Percentiles rank a stretch among this genome's conserved stretches.
These are phyloP conservation scores for Venturia aucupariae DNA, from an alignment of 2,329 filamentous ascomycete genomes.

Conservation along the genomic window DNA sequence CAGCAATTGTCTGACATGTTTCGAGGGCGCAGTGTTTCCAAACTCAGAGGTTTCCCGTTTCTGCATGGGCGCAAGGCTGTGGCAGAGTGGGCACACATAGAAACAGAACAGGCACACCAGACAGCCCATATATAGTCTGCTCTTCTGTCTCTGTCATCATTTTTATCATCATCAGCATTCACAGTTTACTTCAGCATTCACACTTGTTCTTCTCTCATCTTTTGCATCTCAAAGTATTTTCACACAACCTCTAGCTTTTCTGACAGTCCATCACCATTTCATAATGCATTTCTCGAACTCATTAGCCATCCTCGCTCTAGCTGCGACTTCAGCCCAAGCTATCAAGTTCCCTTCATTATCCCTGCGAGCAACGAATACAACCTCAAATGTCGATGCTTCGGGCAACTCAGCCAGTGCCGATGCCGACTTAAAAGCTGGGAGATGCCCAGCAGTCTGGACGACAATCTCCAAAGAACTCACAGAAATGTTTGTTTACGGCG, in stretches of 20 bases:
- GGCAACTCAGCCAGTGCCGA: not conserved
- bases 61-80: constrained; percentile 5
- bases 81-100: not conserved
- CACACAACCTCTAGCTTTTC: not conserved
- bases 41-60: not conserved
- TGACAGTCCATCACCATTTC: not conserved
- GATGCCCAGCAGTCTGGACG: constrained; percentile 25
- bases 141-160: not conserved
- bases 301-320: not conserved
- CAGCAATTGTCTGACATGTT: constrained; percentile 2
- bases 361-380: not conserved
- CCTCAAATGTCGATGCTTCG: not conserved
- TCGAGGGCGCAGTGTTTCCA: constrained; percentile 5
- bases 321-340: constrained; percentile 3
- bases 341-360: constrained; percentile 2
- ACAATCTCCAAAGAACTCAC: constrained; percentile 24
- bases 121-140: not conserved
- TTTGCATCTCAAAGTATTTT: not conserved
- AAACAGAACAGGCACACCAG: not conserved
- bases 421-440: not conserved
- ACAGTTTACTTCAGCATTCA: not conserved
- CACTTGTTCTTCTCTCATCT: not conserved
- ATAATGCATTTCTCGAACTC: constrained; percentile 7
- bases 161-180: not conserved
- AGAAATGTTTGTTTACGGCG: constrained; percentile 19